A percentile compares a stretch with the other conserved stretches of the same genome.
Evolutionary conservation across 2,329 filamentous ascomycete genomes (phyloP).

Genomic region (Claviceps fusiformis): DNA sequence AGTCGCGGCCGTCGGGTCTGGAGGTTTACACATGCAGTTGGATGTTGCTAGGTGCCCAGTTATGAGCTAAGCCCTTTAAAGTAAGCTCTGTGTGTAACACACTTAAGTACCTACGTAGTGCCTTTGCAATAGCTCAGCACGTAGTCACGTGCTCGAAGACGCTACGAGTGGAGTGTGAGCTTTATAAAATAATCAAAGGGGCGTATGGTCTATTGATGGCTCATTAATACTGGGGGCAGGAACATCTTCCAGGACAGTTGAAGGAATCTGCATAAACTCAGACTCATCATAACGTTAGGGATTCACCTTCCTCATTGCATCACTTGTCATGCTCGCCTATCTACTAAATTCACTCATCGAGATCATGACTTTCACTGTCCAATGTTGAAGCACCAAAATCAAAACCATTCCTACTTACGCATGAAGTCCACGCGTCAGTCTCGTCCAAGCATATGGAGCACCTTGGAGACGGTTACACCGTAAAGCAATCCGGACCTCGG

Average conservation of each 20-base stretch:
- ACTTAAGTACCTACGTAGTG: no score
- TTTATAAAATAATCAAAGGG: no score
- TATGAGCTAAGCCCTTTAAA: no score
- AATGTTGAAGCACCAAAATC: neutral
- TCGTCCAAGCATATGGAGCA: constrained; percentile 7
- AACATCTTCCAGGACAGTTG: neutral
- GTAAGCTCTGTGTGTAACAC: no score
- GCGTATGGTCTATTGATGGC: no score
- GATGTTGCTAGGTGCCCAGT: no score
- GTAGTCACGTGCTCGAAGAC: no score
- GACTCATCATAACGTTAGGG: neutral
- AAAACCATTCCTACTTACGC: neutral
- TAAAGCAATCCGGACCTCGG: neutral
- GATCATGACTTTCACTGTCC: neutral
- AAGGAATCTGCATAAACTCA: neutral
- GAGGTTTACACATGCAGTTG: no score
- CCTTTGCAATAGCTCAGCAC: no score
- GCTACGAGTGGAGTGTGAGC: no score
- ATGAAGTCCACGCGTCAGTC: neutral
- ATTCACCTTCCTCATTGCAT: neutral
- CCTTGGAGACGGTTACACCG: neutral
- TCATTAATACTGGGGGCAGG: neutral
- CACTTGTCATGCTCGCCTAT: neutral
- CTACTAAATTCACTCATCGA: neutral
- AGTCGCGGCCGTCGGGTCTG: neutral